Conservation (phyloP, 495 filamentous ascomycete genomes). For the Podospora sp. region DNA sequence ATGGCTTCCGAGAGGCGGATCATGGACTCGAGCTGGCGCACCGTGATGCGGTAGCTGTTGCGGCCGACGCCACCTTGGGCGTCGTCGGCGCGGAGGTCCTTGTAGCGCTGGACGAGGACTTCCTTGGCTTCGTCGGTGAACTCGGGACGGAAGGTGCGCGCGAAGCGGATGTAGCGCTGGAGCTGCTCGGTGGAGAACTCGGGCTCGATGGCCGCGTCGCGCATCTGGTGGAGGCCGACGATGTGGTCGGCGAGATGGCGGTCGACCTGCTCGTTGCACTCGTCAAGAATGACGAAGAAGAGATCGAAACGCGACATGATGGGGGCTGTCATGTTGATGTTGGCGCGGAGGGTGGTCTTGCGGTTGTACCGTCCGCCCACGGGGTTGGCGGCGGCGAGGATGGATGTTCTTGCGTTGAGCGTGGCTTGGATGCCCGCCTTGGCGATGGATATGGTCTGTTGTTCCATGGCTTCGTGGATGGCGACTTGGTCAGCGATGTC, state of each 20-base stretch:
- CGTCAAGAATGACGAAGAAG: conserved; percentile 97
- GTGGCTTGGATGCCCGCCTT: conserved; percentile 99
- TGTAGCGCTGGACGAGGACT: conserved; percentile 89
- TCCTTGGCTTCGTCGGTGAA: conserved; percentile 86
- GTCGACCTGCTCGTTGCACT: conserved; percentile 90
- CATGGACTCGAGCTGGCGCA: conserved; percentile 91
- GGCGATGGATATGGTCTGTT: conserved; percentile 99
- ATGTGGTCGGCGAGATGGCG: conserved; percentile 92
- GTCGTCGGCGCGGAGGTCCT: conserved; percentile 91
- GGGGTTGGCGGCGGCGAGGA: conserved; percentile 95
- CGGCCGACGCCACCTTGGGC: conserved; percentile 90
- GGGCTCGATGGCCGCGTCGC: conserved; percentile 85
- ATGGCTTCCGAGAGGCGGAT: conserved; percentile 95
- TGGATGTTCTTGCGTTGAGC: conserved; percentile 90
- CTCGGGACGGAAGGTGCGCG: conserved; percentile 89
- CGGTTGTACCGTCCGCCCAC: conserved; percentile 96
- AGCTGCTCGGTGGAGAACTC: conserved; percentile 96
- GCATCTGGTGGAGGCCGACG: conserved; percentile 87
- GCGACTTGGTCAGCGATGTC: conserved; percentile 96
- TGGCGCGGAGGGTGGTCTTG: conserved; percentile 87
- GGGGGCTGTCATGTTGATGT: conserved; percentile 97
- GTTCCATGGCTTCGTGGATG: conserved; percentile 99
- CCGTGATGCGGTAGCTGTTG: conserved; percentile 95
- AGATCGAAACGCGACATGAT: conserved; percentile 99
- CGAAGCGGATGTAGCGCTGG: conserved; percentile 96